These are phyloP conservation scores for Apiospora phragmitis DNA, from an alignment of 2,329 filamentous ascomycete genomes.

Conservation along the genomic window DNA sequence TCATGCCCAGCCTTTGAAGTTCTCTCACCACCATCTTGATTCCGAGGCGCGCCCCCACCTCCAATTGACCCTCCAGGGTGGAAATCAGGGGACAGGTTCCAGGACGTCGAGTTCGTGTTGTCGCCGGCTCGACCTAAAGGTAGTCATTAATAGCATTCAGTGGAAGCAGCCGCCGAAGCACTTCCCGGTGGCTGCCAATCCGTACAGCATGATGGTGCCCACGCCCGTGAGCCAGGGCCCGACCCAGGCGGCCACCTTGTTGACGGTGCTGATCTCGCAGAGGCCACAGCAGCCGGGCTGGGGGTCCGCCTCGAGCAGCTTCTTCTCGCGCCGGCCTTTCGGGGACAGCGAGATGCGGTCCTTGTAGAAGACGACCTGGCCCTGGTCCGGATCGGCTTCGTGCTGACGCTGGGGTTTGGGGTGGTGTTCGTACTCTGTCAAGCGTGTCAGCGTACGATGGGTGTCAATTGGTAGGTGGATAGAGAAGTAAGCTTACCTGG, in stretches of 20 bases:
- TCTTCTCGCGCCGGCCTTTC: neutral
- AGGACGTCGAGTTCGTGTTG: no score
- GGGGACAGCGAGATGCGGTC: neutral
- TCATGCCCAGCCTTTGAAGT: no score
- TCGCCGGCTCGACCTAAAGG: no score
- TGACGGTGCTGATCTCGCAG: neutral
- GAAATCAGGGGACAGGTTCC: neutral
- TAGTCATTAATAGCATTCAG: neutral
- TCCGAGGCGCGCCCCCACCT: no score
- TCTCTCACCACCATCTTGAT: no score
- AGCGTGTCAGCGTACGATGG: neutral
- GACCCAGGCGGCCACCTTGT: neutral
- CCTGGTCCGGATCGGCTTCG: neutral
- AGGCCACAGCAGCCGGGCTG: neutral
- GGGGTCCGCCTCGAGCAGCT: neutral
- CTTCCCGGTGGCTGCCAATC: neutral
- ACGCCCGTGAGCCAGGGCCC: neutral
- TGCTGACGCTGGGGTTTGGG: neutral
- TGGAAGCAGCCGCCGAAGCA: neutral
- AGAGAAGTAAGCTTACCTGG: neutral
- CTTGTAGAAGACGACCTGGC: neutral
- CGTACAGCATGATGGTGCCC: slow-evolving; percentile 3
- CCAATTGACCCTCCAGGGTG: no score
- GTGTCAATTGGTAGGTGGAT: neutral
- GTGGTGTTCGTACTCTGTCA: neutral